phyloP scores from a whole-genome alignment of 2,329 filamentous ascomycete species.

The Ramularia endophylla region DNA sequence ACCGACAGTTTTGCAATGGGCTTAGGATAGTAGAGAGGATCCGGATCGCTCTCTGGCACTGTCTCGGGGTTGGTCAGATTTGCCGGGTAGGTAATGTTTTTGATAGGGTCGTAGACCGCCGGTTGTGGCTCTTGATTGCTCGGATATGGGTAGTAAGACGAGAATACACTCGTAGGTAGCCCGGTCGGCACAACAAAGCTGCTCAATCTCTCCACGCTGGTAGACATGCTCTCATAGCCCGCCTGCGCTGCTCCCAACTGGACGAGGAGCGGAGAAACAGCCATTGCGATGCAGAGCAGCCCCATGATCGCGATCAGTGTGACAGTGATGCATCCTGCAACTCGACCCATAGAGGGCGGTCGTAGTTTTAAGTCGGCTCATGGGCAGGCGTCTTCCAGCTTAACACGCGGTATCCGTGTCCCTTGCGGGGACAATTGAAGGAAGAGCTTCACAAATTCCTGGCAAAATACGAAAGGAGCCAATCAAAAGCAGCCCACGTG shows the following conservation, averaged over 20 bases:
- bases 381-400: no score
- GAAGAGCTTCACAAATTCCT: no score
- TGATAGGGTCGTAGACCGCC: conserved; percentile 47
- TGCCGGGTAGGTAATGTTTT: conserved; percentile 49
- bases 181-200: conserved; percentile 41
- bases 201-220: conserved; percentile 6
- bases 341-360: neutral
- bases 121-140: conserved; percentile 50
- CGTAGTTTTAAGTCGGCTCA: no score
- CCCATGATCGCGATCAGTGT: conserved; percentile 7
- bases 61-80: conserved; percentile 51
- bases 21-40: conserved; percentile 47
- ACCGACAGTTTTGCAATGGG: conserved; percentile 42
- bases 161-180: conserved; percentile 48
- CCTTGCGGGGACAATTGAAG: no score
- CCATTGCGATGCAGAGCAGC: conserved; percentile 7
- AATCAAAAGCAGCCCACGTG: no score
- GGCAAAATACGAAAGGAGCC: no score
- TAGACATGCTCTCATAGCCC: conserved; percentile 4
- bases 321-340: neutral
- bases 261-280: conserved; percentile 12
- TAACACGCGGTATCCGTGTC: no score
- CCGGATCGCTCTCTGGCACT: conserved; percentile 44
- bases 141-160: conserved; percentile 44
- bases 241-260: conserved; percentile 12